Conservation (phyloP, 345 rosid species). For the Noccaea bulbosa region DNA sequence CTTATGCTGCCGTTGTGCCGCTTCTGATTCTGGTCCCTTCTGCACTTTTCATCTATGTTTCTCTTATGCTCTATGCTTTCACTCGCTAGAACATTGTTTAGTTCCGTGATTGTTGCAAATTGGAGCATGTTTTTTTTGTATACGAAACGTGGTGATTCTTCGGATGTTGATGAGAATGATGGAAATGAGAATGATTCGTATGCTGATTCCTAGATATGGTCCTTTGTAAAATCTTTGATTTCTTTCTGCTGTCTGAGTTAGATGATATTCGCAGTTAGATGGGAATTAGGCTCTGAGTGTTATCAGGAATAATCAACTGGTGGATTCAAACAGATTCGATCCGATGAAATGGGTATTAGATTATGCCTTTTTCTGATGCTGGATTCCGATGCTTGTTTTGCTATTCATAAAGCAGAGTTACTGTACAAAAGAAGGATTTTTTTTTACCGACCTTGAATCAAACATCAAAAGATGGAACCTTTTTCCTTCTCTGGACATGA, state of each 20-base stretch:
- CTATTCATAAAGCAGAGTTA: conserved; percentile 29
- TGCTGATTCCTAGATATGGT: conserved; percentile 21
- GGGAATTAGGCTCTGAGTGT: neutral
- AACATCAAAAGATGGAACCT: conserved; percentile 22
- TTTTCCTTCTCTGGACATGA: conserved; percentile 5
- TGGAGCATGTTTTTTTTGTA: conserved; percentile 9
- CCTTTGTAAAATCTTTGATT: conserved; percentile 32
- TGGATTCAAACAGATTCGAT: conserved; percentile 34
- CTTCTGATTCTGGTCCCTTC: conserved; percentile 68
- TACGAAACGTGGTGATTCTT: neutral
- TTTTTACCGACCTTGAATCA: conserved; percentile 7
- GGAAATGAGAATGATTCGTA: conserved; percentile 34
- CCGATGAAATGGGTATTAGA: conserved; percentile 32
- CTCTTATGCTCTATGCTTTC: conserved; percentile 67
- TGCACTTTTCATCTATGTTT: conserved; percentile 61
- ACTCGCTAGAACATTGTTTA: conserved; percentile 47
- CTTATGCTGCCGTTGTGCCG: conserved; percentile 71
- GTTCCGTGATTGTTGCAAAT: conserved; percentile 12
- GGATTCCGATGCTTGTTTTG: conserved; percentile 35
- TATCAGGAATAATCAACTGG: conserved; percentile 29
- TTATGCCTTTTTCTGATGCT: conserved; percentile 20
- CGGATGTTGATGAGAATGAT: conserved; percentile 17
- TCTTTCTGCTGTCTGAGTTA: neutral
- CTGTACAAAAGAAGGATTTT: neutral
- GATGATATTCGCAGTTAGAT: conserved; percentile 14